A percentile compares a stretch with the other conserved stretches of the same genome.
Evolutionary conservation across 1,284 basidiomycete genomes (phyloP).

Genomic region (Leccinum ponderosum): DNA sequence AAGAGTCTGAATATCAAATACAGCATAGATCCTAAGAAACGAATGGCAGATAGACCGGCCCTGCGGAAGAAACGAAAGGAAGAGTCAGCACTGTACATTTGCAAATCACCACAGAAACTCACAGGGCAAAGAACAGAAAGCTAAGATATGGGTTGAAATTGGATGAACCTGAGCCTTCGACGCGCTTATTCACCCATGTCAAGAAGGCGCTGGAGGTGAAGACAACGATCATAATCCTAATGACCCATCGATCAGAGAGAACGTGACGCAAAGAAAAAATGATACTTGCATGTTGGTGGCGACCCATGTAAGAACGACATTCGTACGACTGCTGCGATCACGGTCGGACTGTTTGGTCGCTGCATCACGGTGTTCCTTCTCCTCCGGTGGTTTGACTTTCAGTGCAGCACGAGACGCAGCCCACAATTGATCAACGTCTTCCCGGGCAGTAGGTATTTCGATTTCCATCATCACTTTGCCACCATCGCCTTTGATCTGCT

Average conservation of each 20-base stretch:
- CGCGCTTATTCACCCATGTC: constrained; percentile 56
- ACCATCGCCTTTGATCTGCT: constrained; percentile 80
- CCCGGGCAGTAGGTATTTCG: constrained; percentile 74
- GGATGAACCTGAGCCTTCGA: constrained; percentile 46
- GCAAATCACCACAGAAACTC: constrained; percentile 35
- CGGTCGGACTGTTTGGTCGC: constrained; percentile 88
- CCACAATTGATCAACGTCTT: constrained; percentile 89
- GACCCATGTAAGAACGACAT: constrained; percentile 85
- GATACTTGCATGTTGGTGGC: constrained; percentile 75
- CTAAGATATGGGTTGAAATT: constrained; percentile 85
- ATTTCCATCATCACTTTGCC: constrained; percentile 88
- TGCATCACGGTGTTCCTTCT: constrained; percentile 83
- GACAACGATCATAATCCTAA: constrained; percentile 71
- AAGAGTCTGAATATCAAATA: constrained; percentile 78
- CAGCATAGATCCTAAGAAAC: constrained; percentile 74
- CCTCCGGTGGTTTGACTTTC: constrained; percentile 61
- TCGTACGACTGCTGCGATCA: constrained; percentile 79
- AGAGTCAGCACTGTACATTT: not conserved
- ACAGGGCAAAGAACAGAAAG: constrained; percentile 82
- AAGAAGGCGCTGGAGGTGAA: constrained; percentile 82
- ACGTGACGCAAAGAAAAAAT: constrained; percentile 11
- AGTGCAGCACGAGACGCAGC: constrained; percentile 67
- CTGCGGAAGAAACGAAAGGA: constrained; percentile 37
- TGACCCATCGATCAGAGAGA: constrained; percentile 8
- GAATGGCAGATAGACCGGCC: constrained; percentile 75